These are phyloP conservation scores for Marasmius sp. DNA, from an alignment of 1,284 basidiomycete genomes.

Conservation along the genomic window DNA sequence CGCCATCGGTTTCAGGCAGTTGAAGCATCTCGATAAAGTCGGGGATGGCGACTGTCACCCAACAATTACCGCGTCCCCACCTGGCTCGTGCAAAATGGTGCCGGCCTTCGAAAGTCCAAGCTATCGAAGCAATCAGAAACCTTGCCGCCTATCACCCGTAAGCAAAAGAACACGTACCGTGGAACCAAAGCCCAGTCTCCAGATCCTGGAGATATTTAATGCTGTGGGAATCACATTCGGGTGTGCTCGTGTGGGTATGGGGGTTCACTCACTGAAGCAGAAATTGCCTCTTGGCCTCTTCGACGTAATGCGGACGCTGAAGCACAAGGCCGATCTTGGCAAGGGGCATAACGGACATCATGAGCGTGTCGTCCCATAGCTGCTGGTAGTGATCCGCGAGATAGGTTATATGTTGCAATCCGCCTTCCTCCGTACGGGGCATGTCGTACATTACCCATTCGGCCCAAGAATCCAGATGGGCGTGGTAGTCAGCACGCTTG, in stretches of 20 bases:
- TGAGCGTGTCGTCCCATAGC: conserved; percentile 68
- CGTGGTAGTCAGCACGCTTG: conserved; percentile 37
- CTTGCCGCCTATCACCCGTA: conserved; percentile 18
- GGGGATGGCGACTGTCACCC: conserved; percentile 63
- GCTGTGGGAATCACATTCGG: conserved; percentile 17
- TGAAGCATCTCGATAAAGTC: conserved; percentile 58
- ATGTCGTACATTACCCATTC: conserved; percentile 66
- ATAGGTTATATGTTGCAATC: conserved; percentile 66
- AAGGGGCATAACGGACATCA: conserved; percentile 65
- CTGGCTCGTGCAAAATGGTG: conserved; percentile 55
- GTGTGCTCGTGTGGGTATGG: not conserved
- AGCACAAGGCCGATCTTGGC: conserved; percentile 63
- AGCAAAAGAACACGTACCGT: conserved; percentile 36
- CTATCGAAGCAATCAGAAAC: conserved; percentile 18
- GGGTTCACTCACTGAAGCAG: conserved; percentile 43
- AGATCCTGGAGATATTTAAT: conserved; percentile 52
- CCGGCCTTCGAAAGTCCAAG: conserved; percentile 52
- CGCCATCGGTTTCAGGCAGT: conserved; percentile 40
- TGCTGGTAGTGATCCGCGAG: conserved; percentile 52
- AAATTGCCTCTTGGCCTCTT: conserved; percentile 63
- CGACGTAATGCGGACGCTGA: conserved; percentile 52
- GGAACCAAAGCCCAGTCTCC: conserved; percentile 53
- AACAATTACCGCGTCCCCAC: conserved; percentile 69
- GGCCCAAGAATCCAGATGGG: conserved; percentile 61
- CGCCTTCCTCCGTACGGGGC: conserved; percentile 56